Percentiles rank a stretch among this genome's conserved stretches.
Conservation (phyloP, 345 rosid species). For the Hibiscus trionum region DNA sequence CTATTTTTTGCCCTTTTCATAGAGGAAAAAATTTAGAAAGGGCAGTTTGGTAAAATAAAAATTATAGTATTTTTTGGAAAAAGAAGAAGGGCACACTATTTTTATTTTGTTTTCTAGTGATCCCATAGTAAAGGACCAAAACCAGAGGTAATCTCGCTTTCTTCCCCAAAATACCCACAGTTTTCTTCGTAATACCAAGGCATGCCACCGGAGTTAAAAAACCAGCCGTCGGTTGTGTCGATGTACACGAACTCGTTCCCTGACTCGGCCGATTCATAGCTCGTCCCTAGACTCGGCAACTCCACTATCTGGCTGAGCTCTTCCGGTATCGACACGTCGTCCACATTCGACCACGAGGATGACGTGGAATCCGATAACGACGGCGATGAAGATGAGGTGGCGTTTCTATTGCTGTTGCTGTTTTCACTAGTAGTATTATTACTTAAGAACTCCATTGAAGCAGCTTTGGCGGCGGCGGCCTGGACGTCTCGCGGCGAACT, state of each 20-base stretch:
- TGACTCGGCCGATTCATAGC: slow-evolving; percentile 33
- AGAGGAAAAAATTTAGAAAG: not conserved
- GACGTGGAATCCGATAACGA: slow-evolving; percentile 11
- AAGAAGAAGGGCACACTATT: not conserved
- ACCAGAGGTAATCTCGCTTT: slow-evolving; percentile 16
- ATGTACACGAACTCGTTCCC: slow-evolving; percentile 49
- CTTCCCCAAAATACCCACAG: slow-evolving; percentile 35
- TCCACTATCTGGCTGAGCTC: slow-evolving; percentile 81
- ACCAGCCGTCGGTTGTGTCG: slow-evolving; percentile 44
- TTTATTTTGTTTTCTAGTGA: slow-evolving; percentile 15
- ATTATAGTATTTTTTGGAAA: not conserved
- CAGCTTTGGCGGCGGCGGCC: slow-evolving; percentile 51
- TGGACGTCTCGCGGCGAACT: slow-evolving; percentile 37
- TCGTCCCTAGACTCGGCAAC: slow-evolving; percentile 62
- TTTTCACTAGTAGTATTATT: not conserved
- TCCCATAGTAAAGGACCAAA: slow-evolving; percentile 26
- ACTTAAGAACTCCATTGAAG: slow-evolving; percentile 25
- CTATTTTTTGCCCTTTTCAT: not conserved
- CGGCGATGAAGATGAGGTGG: not conserved
- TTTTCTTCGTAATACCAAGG: slow-evolving; percentile 36
- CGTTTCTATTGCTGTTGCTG: not conserved
- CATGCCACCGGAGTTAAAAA: slow-evolving; percentile 21
- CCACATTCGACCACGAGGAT: slow-evolving; percentile 10
- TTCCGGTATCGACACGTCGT: slow-evolving; percentile 49
- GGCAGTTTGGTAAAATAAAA: not conserved